These are phyloP conservation scores for Eragrostis curvula DNA, from an alignment of 176 grass and related monocot species.

Conservation along the genomic window DNA sequence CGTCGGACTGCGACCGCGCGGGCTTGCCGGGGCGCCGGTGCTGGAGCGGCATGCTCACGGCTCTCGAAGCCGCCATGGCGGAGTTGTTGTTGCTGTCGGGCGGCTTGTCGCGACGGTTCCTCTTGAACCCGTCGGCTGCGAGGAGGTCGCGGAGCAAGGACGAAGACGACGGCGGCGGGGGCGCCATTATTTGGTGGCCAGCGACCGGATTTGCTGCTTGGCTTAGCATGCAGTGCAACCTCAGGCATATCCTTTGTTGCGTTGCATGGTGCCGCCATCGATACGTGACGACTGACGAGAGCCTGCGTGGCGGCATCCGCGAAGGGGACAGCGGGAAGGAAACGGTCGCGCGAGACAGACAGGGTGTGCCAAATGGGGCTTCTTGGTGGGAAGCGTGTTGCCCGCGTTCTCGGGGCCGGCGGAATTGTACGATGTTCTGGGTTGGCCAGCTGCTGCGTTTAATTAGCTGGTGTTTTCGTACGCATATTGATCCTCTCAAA, in stretches of 20 bases:
- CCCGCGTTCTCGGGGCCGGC: conserved; percentile 37
- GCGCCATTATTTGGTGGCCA: conserved; percentile 30
- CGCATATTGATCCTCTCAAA: conserved; percentile 27
- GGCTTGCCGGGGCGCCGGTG: conserved; percentile 37
- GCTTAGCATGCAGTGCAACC: not conserved
- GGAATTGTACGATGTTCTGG: not conserved
- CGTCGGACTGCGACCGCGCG: conserved; percentile 54
- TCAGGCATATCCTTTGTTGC: not conserved
- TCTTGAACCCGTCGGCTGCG: conserved; percentile 53
- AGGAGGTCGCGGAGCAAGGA: conserved; percentile 56
- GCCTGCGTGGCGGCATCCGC: conserved; percentile 14
- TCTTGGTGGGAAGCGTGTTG: conserved; percentile 24
- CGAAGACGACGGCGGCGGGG: conserved; percentile 36
- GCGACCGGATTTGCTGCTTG: not conserved
- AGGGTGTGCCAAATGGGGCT: conserved; percentile 38
- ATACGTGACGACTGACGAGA: conserved; percentile 21
- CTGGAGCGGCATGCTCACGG: conserved; percentile 43
- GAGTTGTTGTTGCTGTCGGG: not conserved
- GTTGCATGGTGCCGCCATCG: not conserved
- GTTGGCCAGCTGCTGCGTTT: not conserved
- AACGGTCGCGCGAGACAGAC: conserved; percentile 28
- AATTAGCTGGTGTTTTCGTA: not conserved
- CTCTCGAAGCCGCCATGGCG: conserved; percentile 6
- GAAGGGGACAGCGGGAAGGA: conserved; percentile 36
- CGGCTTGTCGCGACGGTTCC: conserved; percentile 38